These are phyloP conservation scores for Candida ponderosae DNA, from an alignment of 805 yeast species.

Conservation along the genomic window DNA sequence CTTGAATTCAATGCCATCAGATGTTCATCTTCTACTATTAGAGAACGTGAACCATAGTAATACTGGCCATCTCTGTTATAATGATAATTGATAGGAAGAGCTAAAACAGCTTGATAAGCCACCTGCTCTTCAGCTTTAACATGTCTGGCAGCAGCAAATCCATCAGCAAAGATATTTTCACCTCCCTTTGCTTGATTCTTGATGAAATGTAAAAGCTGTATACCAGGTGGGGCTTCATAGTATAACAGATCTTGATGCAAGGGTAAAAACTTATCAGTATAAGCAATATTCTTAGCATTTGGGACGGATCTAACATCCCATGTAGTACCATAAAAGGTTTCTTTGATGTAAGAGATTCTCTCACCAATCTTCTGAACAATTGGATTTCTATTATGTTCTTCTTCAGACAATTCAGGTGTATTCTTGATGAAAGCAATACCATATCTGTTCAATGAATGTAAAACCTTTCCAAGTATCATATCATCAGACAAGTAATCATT, in stretches of 20 bases:
- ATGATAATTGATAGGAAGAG: conserved; percentile 61
- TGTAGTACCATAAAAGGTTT: conserved; percentile 64
- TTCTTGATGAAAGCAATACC: conserved; percentile 52
- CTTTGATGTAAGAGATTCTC: conserved; percentile 58
- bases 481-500: conserved; percentile 32
- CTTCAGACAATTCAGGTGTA: conserved; percentile 35
- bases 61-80: conserved; percentile 55
- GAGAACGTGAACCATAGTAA: conserved; percentile 55
- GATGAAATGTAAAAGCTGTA: conserved; percentile 60
- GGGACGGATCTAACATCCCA: conserved; percentile 55
- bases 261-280: conserved; percentile 56
- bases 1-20: conserved; percentile 21
- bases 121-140: conserved; percentile 49
- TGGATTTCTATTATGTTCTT: conserved; percentile 21
- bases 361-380: conserved; percentile 36
- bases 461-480: conserved; percentile 26
- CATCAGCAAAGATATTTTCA: conserved; percentile 62
- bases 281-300: conserved; percentile 61
- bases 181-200: conserved; percentile 52
- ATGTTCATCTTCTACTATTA: conserved; percentile 48
- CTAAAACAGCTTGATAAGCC: conserved; percentile 54
- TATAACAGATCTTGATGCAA: conserved; percentile 73
- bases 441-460: conserved; percentile 40
- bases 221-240: conserved; percentile 77
- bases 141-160: conserved; percentile 53